A percentile compares a stretch with the other conserved stretches of the same genome.
Evolutionary conservation across 305 asterid genomes (phyloP).

Genomic region (Fraxinus ornus): DNA sequence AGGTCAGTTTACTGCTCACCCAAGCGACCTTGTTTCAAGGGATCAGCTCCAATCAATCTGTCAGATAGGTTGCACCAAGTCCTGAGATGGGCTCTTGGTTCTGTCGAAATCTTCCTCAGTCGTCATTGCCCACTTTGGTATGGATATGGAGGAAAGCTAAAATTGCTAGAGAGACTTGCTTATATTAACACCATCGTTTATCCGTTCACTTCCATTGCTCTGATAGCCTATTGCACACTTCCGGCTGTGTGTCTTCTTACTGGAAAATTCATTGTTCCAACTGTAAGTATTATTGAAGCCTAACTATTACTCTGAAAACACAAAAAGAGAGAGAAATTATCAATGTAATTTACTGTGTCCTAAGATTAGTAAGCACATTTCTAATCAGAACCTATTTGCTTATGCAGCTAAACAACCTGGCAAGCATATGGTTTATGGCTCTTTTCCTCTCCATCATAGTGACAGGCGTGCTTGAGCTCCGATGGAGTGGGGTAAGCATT

Average conservation of each 20-base stretch:
- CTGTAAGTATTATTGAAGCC: conserved; percentile 44
- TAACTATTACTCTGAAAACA: neutral
- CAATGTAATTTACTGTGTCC: neutral
- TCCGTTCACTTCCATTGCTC: conserved; percentile 82
- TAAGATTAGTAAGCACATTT: neutral
- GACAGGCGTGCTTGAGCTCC: conserved; percentile 71
- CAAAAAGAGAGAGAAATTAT: neutral
- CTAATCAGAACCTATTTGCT: conserved; percentile 6
- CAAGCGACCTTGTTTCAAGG: conserved; percentile 68
- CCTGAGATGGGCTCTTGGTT: conserved; percentile 88
- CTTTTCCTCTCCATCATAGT: conserved; percentile 72
- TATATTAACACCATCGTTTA: conserved; percentile 72
- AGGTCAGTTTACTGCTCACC: conserved; percentile 72
- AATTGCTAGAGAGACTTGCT: conserved; percentile 70
- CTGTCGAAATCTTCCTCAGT: conserved; percentile 77
- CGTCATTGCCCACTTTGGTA: conserved; percentile 90
- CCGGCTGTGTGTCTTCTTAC: conserved; percentile 87
- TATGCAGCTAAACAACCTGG: conserved; percentile 66
- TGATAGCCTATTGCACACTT: conserved; percentile 72
- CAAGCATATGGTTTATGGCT: conserved; percentile 73
- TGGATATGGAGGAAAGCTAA: conserved; percentile 70
- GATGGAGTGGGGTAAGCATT: conserved; percentile 83
- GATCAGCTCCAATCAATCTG: conserved; percentile 83
- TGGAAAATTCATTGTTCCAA: conserved; percentile 77
- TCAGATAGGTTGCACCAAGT: conserved; percentile 85